Conservation (phyloP, 2,329 filamentous ascomycete species). For the Fusarium papillatum region DNA sequence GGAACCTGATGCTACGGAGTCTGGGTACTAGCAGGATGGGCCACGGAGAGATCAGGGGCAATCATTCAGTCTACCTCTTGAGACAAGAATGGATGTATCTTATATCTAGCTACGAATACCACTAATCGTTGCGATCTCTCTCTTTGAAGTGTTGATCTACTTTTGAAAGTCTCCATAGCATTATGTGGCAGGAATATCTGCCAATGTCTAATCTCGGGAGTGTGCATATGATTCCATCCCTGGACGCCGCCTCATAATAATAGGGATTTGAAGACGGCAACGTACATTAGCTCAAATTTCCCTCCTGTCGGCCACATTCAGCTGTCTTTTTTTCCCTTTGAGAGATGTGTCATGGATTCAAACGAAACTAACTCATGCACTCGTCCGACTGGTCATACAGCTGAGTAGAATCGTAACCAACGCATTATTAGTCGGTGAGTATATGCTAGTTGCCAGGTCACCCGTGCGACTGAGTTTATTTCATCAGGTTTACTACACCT, state of each 20-base stretch:
- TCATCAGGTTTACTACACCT: no score
- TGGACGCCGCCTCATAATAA: background rate
- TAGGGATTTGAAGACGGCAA: background rate
- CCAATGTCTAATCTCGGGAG: background rate
- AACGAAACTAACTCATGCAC: background rate
- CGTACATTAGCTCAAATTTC: background rate
- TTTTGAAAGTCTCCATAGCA: background rate
- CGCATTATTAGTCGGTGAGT: background rate
- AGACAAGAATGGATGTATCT: background rate
- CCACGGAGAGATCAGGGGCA: background rate
- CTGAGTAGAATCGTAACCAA: background rate
- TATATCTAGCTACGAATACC: background rate
- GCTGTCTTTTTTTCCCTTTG: no score
- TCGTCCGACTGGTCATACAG: background rate
- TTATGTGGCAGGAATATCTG: background rate
- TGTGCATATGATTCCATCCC: background rate
- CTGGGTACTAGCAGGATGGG: no score
- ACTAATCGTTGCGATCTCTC: background rate
- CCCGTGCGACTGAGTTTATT: background rate
- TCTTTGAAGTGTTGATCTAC: background rate
- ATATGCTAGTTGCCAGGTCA: background rate
- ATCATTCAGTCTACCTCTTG: background rate
- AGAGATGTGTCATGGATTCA: background rate
- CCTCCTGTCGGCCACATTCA: background rate
- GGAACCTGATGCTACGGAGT: background rate